Evolutionary conservation across 2,329 filamentous ascomycete species (phyloP), one percentile per base, ranked within the genome.

Genomic region (Massarina eburnea): DNA sequence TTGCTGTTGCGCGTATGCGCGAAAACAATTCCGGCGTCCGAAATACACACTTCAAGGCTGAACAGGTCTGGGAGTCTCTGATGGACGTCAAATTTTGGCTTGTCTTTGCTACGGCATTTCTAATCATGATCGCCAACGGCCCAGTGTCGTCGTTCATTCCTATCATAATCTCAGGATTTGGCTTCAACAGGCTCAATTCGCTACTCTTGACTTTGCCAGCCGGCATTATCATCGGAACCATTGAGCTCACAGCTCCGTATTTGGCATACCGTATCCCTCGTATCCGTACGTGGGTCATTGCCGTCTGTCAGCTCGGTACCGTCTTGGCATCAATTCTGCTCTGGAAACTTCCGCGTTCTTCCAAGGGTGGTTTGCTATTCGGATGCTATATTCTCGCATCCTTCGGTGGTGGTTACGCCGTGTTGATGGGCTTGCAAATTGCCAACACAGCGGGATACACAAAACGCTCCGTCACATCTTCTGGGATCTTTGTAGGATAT

Each of bases 21-120:
- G 77, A 81, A 30, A 91, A 91, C 58, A 84, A 90, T 66, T 88
- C 87, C 41, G 88, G 88, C 0, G 83, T 87, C 7, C 84, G 84
- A 2, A 86, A 82, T 48, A 82, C 81, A 45, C 77, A 86, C 50
- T 86, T 86, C 67, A 86, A 86, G 50, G 73, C 77, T 69, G 75
- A 77, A 10, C 88, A 92, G 49, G 74, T 85, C 1, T 71, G 77
- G 15, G 80, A 84, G 54, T 76, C 79, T 0, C 58, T 83, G 3
- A 43, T 69, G 10, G 81, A 84, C 50, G 77, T 79, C 3, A 73
- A 80, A 64, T 79, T 80, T 3, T 83, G 80, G 81, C 33, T 62
- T 18, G 48, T 64, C 32, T 61, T 63, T 43, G 46, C 53, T 22
- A 62, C 54, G 8, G 59, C 59, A 2, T 61, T 61, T 37, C 44